A percentile compares a stretch with the other conserved stretches of the same genome.
Conservation (phyloP, 495 filamentous ascomycete genomes). For the Alectoria sarmentosa region DNA sequence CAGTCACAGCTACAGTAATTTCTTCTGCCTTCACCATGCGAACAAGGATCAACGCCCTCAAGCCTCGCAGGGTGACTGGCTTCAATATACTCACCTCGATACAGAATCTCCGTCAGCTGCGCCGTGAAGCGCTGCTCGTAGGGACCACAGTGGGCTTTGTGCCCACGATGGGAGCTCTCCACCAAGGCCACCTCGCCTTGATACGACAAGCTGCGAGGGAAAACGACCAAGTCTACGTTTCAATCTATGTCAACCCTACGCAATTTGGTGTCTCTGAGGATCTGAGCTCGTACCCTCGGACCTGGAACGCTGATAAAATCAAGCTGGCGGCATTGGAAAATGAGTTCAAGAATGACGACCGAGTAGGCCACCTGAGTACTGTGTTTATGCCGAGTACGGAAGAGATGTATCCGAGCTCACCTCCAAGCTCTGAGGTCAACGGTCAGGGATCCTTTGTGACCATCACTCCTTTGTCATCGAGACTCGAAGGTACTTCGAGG, state of each 20-base stretch:
- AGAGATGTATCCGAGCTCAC: slow-evolving; percentile 80
- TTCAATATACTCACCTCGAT: slow-evolving; percentile 54
- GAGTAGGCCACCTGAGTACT: slow-evolving; percentile 60
- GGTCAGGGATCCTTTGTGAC: slow-evolving; percentile 87
- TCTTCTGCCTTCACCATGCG: slow-evolving; percentile 1
- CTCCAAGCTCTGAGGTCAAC: slow-evolving; percentile 71
- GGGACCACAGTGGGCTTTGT: slow-evolving; percentile 67
- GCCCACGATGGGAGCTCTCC: slow-evolving; percentile 94
- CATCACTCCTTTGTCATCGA: slow-evolving; percentile 71
- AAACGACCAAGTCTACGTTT: slow-evolving; percentile 78
- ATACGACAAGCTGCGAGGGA: slow-evolving; percentile 80
- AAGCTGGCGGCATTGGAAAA: slow-evolving; percentile 60
- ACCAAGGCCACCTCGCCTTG: slow-evolving; percentile 81
- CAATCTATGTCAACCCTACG: slow-evolving; percentile 91
- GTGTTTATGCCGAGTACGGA: slow-evolving; percentile 78
- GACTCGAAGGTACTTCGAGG: slow-evolving; percentile 77
- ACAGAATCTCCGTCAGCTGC: slow-evolving; percentile 61
- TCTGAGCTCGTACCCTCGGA: slow-evolving; percentile 80
- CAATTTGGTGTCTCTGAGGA: slow-evolving; percentile 93
- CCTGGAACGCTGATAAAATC: slow-evolving; percentile 68
- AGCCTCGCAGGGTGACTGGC: background rate
- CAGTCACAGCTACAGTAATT: background rate
- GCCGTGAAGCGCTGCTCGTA: slow-evolving; percentile 53
- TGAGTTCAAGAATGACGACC: slow-evolving; percentile 54
- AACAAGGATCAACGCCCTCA: background rate